Evolutionary conservation across 1,284 basidiomycete species (phyloP).

Genomic region (Rhodotorula sp.): DNA sequence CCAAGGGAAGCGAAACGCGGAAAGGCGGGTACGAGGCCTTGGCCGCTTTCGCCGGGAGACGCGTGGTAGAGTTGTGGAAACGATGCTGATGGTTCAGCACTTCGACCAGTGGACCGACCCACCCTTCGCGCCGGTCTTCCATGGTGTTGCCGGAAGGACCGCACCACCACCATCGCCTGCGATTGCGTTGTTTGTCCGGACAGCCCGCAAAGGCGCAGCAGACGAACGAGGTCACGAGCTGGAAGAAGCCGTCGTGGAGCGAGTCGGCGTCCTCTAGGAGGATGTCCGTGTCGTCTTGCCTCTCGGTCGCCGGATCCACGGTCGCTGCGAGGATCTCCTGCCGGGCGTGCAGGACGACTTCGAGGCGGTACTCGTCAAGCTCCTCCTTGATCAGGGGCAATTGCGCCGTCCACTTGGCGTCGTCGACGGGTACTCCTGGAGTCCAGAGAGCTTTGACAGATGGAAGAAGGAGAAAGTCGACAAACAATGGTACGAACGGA

Average conservation of each 20-base stretch:
- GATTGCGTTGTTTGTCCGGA: accelerated
- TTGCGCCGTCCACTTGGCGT: background rate
- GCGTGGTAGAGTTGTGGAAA: background rate
- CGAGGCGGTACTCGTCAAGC: background rate
- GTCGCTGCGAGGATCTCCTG: constrained; percentile 4
- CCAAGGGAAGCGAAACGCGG: background rate
- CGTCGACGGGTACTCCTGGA: background rate
- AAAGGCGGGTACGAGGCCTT: background rate
- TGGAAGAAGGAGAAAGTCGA: constrained; percentile 8
- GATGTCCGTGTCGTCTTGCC: background rate
- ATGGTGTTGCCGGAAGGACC: too few species aligned
- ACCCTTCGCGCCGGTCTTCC: too few species aligned
- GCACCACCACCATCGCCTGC: too few species aligned
- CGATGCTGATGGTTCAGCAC: background rate
- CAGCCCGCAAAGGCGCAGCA: constrained; percentile 1
- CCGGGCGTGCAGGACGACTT: background rate
- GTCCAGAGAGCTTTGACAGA: constrained; percentile 1
- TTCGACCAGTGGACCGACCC: background rate
- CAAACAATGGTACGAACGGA: constrained; percentile 7
- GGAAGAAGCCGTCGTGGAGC: constrained; percentile 7
- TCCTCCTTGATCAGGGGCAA: background rate
- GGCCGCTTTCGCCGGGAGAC: background rate
- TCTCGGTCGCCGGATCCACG: background rate
- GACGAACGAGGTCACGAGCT: background rate
- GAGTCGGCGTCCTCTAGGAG: background rate